These are phyloP conservation scores for Vachellia collinsii DNA, from an alignment of 306 rosid genomes.

Conservation along the genomic window DNA sequence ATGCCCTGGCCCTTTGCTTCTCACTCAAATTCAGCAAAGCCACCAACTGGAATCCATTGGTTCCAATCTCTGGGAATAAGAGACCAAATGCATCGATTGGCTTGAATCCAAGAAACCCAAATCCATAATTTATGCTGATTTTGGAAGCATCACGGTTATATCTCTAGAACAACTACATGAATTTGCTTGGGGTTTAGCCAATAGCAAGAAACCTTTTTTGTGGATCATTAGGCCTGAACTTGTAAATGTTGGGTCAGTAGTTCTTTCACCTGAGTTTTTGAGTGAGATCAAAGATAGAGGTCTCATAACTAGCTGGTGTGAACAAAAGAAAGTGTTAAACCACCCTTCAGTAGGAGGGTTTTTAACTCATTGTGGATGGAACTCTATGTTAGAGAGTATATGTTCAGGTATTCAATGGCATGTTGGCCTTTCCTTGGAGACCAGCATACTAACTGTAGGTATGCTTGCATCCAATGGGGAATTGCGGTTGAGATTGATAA, in stretches of 20 bases:
- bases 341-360: conserved; percentile 12
- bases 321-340: conserved; percentile 24
- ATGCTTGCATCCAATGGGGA: conserved; percentile 32
- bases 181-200: conserved; percentile 5
- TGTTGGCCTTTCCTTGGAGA: conserved; percentile 40
- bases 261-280: conserved; percentile 13
- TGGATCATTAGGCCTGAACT: conserved; percentile 14
- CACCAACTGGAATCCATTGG: not conserved
- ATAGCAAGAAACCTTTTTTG: not conserved
- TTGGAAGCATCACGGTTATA: not conserved
- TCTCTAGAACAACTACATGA: not conserved
- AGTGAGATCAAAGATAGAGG: conserved; percentile 24
- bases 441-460: not conserved
- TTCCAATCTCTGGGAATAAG: conserved; percentile 31
- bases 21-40: not conserved
- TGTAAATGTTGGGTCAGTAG: not conserved
- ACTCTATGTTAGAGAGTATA: not conserved
- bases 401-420: conserved; percentile 29
- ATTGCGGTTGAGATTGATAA: conserved; percentile 34
- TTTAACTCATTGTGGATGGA: conserved; percentile 16
- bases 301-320: conserved; percentile 34
- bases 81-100: conserved; percentile 23
- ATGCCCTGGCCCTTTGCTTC: conserved; percentile 15
- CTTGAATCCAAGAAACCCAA: conserved; percentile 18
- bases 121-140: not conserved